Percentiles rank a stretch among this genome's conserved stretches.
These are phyloP conservation scores for Kalmanozyma brasiliensis DNA, from an alignment of 1,284 basidiomycete genomes.

Conservation along the genomic window DNA sequence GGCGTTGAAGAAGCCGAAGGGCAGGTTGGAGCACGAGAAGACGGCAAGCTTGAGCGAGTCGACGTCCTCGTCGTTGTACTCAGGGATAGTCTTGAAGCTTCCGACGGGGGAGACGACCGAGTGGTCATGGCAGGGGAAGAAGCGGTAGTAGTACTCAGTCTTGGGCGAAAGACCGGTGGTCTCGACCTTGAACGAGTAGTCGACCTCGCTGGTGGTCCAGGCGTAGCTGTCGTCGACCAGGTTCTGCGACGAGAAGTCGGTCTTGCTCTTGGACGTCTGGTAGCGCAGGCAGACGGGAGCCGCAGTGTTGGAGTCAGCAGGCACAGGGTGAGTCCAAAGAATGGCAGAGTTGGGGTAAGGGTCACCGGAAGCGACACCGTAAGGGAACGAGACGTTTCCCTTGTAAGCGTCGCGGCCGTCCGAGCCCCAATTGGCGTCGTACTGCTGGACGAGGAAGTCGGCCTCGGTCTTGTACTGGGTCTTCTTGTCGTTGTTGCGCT, in stretches of 20 bases:
- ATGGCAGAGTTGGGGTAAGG: slow-evolving; percentile 75
- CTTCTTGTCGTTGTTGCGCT: slow-evolving; percentile 34
- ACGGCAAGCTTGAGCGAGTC: slow-evolving; percentile 73
- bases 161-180: slow-evolving; percentile 73
- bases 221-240: slow-evolving; percentile 72
- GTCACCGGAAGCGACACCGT: slow-evolving; percentile 73
- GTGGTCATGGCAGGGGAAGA: slow-evolving; percentile 71
- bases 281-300: slow-evolving; percentile 75
- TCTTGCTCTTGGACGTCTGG: slow-evolving; percentile 68
- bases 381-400: slow-evolving; percentile 61
- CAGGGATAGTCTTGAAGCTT: slow-evolving; percentile 70
- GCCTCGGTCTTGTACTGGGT: slow-evolving; percentile 34
- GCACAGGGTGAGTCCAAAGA: slow-evolving; percentile 72
- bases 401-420: slow-evolving; percentile 51
- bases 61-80: slow-evolving; percentile 58
- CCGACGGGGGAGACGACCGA: slow-evolving; percentile 69
- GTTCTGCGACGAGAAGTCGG: slow-evolving; percentile 59
- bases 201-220: slow-evolving; percentile 76
- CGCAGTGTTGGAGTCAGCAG: slow-evolving; percentile 62
- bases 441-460: slow-evolving; percentile 50
- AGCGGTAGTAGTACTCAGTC: slow-evolving; percentile 75
- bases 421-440: slow-evolving; percentile 36
- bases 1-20: slow-evolving; percentile 76
- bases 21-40: slow-evolving; percentile 74
- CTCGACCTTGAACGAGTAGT: slow-evolving; percentile 75